Percentiles rank a stretch among this genome's conserved stretches.
phyloP scores from a whole-genome alignment of 768 basidiomycete species.

The Agaricus blazei region DNA sequence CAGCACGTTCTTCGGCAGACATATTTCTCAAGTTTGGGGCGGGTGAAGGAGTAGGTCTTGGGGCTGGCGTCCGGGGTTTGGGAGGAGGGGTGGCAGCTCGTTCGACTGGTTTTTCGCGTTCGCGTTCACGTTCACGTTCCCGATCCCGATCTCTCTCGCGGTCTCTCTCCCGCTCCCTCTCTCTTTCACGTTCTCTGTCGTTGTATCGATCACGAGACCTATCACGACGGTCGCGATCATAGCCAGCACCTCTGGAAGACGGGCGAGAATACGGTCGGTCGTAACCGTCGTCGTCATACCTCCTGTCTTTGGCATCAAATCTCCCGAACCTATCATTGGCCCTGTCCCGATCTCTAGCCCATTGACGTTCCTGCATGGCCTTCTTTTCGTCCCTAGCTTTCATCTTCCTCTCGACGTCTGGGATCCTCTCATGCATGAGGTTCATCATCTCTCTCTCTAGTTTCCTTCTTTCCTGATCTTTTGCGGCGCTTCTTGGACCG shows the following conservation, averaged over 20 bases:
- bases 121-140: constrained; percentile 19
- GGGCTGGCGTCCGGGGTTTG: constrained; percentile 48
- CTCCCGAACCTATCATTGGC: constrained; percentile 79
- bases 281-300: constrained; percentile 36
- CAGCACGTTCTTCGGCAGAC: constrained; percentile 79
- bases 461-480: constrained; percentile 82
- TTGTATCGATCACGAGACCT: constrained; percentile 17
- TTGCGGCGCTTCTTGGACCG: constrained; percentile 62
- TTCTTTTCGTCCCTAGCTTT: constrained; percentile 72
- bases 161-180: constrained; percentile 15
- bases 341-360: constrained; percentile 73
- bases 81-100: constrained; percentile 44
- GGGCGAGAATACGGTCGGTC: constrained; percentile 48
- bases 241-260: constrained; percentile 13
- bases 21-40: constrained; percentile 65
- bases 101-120: constrained; percentile 30
- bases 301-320: constrained; percentile 49
- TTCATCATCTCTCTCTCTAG: constrained; percentile 84
- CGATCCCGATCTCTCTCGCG: constrained; percentile 23
- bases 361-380: constrained; percentile 74
- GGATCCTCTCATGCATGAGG: constrained; percentile 87
- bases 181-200: constrained; percentile 17
- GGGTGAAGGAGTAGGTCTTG: constrained; percentile 46
- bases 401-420: constrained; percentile 83
- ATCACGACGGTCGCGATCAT: constrained; percentile 32